Percentiles rank a stretch among this genome's conserved stretches.
Evolutionary conservation across 345 rosid genomes (phyloP).

Genomic region (Garcia nutans): DNA sequence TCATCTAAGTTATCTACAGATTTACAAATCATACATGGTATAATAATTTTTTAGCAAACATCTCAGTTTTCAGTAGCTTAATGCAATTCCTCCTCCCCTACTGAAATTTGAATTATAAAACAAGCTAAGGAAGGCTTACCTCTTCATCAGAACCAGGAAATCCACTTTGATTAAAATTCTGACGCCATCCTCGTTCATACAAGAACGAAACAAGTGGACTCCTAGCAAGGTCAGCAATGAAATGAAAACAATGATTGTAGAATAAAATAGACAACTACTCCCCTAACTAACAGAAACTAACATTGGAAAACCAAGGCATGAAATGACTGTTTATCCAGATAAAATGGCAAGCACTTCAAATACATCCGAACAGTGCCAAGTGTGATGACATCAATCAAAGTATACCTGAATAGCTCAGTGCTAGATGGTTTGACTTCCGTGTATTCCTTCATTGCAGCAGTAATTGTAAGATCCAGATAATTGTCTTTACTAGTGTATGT

Average conservation of each 20-base stretch:
- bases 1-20: not conserved
- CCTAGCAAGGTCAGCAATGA: constrained; percentile 42
- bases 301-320: not conserved
- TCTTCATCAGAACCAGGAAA: constrained; percentile 97
- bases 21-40: not conserved
- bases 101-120: not conserved
- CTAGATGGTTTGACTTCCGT: constrained; percentile 64
- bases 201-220: constrained; percentile 87
- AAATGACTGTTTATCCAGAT: not conserved
- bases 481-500: constrained; percentile 82
- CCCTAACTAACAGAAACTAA: not conserved
- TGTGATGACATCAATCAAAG: not conserved
- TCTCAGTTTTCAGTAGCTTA: not conserved
- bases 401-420: constrained; percentile 83
- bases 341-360: not conserved
- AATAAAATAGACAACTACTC: not conserved
- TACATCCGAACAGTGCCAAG: not conserved
- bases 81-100: too few species aligned
- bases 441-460: constrained; percentile 63
- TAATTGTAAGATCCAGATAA: constrained; percentile 77
- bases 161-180: constrained; percentile 70
- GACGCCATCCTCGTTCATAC: constrained; percentile 98
- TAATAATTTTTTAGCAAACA: not conserved
- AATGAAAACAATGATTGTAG: not conserved
- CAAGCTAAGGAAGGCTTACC: constrained; percentile 41